Evolutionary conservation across 805 yeast genomes (phyloP), one percentile per base, ranked within the genome.

Genomic region (Saccharomycopsis schoenii): DNA sequence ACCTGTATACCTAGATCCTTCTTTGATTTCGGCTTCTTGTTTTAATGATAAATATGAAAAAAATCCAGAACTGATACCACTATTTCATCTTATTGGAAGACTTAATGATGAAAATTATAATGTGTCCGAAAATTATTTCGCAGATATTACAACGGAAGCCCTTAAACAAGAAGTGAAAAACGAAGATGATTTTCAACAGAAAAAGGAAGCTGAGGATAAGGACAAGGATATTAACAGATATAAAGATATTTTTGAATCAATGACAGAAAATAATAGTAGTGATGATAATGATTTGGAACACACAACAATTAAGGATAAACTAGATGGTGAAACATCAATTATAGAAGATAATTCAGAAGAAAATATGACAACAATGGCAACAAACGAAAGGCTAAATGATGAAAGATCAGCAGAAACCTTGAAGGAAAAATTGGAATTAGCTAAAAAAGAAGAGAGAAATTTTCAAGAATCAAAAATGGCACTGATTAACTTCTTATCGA

Each of bases 391-490:
- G 21, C 64, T 25, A 12, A 65, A 59, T 24, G 62, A 59, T 2
- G 61, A 62, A 25, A 58, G 56, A 15, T 61, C 34, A 19, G 62
- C 61, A 34, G 64, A 50, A 8, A 42, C 51, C 12, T 37, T 57
- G 36, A 34, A 15, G n/a, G 58, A 29, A 14, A 59, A 43, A 4
- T 65, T 64, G 42, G 65, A 58, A 19, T 61, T 37, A 6, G 72
- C 69, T 17, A 66, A 66, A 4, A 67, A 67, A 6, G 58, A 66
- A 34, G 40, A 64, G 1, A 65, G 67, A 42, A 60, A 71, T 10
- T 84, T 84, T 66, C 71, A 74, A 56, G 75, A 74, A 54, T 77
- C 81, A 17, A 83, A 83, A 68, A 69, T 73, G n/a, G 82, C 83
- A 61, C 77, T 86, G 51, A 66, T 84, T 15, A 76, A 74, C 17